Conservation (phyloP, 2,329 filamentous ascomycete genomes). For the Hypoxylon sp. region DNA sequence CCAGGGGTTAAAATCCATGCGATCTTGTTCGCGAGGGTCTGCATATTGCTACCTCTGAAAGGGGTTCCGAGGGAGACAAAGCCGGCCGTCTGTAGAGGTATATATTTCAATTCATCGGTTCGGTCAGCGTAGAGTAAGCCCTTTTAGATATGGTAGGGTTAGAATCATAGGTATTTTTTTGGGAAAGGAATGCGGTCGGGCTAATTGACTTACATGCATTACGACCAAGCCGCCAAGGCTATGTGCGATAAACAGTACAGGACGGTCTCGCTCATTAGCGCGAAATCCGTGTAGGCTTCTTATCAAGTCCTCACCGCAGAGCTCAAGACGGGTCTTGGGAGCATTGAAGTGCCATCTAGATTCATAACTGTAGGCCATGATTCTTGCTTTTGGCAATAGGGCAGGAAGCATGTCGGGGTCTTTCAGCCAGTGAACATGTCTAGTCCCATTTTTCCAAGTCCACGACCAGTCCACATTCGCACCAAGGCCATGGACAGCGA, state of each 20-base stretch:
- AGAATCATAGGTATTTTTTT: not conserved
- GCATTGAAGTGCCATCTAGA: constrained; percentile 28
- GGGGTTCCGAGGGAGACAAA: constrained; percentile 13
- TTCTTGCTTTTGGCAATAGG: constrained; percentile 26
- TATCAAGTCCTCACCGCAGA: constrained; percentile 30
- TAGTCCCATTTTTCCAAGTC: not conserved
- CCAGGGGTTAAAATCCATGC: not conserved
- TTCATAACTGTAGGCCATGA: constrained; percentile 33
- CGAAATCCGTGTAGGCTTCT: not conserved
- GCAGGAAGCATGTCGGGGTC: constrained; percentile 37
- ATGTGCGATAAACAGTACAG: constrained; percentile 16
- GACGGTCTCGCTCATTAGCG: constrained; percentile 3
- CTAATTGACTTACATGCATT: constrained; percentile 9
- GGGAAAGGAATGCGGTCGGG: not conserved
- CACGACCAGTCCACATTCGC: constrained; percentile 12
- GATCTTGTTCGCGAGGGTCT: not conserved
- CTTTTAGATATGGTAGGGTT: not conserved
- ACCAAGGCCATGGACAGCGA: constrained; percentile 2
- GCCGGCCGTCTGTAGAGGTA: constrained; percentile 6
- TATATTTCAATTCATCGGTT: not conserved
- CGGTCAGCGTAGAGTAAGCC: constrained; percentile 13
- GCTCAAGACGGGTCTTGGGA: constrained; percentile 26
- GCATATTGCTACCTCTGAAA: constrained; percentile 11
- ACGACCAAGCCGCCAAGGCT: constrained; percentile 18
- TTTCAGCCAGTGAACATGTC: constrained; percentile 33